Base-by-base conservation (phyloP, 1,284 basidiomycete genomes). In the Boletus smithii region DNA sequence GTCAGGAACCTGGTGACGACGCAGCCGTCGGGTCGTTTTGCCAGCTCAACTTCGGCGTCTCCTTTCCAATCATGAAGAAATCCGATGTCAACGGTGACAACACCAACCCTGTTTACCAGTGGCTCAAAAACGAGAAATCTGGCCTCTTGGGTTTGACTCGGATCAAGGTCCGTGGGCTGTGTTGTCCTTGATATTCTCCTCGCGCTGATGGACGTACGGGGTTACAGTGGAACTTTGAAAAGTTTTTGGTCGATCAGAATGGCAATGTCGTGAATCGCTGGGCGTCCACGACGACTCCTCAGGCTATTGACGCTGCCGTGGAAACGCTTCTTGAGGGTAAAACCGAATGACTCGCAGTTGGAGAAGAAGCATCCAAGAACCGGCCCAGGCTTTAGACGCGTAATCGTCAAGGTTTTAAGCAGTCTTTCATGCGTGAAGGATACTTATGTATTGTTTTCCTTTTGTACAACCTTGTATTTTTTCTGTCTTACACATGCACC, bases 1-100 rank as follows among this genome's bases (percentile, higher is more conserved):
- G 79, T 2, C 87, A 91, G 69, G 89, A 92, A 61, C 89, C 89
- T 1, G 83, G 77, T 18, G 71, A 76, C 17, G 88, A 92, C 57
- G 75, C 73, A 6, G 75, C 77, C 30, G 87, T 91, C 57, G 74
- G 72, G 20, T 73, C 83, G 60, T 86, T 85, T 65, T 87, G 83
- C 66, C 70, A 74, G 48, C 61, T 80, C 54, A 92, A 92, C 72
- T 84, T 91, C 61, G 88, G 88, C 24, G 89, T 93, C 17, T 80
- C 77, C 6, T 93, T 93, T 73, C 88, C 87, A 7, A 73, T 93
- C 45, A 88, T 90, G 80, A 84, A 81, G 70, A 93, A 92, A 71
- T 85, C 87, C n/a, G 88, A 95, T 45, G 93, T 95, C 46, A 97
- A 95, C 66, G 92, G 93, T 10, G 80, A 85, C 60, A 69, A 71